Conservation (phyloP, 106 monocot genomes). For the Dactylorhiza incarnata region DNA sequence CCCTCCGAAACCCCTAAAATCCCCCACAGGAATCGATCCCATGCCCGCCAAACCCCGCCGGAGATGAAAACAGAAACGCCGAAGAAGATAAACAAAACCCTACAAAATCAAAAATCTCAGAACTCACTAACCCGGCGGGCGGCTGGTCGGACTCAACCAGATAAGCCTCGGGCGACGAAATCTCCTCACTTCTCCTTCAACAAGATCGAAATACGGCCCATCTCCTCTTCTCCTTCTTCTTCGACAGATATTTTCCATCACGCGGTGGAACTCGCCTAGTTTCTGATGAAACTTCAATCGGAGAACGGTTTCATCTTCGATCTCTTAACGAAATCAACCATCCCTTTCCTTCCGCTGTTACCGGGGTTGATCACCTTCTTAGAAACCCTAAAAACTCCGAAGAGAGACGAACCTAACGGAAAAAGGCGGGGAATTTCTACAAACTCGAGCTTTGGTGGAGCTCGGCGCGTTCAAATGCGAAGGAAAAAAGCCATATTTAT, state of each 20-base stretch:
- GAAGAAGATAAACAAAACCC: background rate
- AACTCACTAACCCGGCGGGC: constrained; percentile 19
- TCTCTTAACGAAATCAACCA: constrained; percentile 20
- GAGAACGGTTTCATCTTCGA: constrained; percentile 12
- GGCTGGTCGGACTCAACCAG: constrained; percentile 20
- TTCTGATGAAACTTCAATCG: background rate
- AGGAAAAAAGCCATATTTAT: background rate
- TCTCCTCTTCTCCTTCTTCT: constrained; percentile 5
- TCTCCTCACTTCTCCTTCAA: constrained; percentile 11
- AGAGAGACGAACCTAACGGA: background rate
- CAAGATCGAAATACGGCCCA: constrained; percentile 4
- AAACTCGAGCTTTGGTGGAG: background rate
- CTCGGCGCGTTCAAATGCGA: background rate
- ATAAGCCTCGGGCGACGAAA: constrained; percentile 11
- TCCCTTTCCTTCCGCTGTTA: background rate
- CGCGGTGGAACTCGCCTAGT: background rate
- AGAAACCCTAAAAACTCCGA: background rate
- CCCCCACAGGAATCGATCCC: constrained; percentile 26
- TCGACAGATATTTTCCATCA: constrained; percentile 6
- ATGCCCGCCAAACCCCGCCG: background rate
- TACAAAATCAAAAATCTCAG: background rate
- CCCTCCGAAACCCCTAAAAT: constrained; percentile 7
- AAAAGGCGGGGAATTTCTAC: background rate
- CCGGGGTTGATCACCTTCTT: background rate
- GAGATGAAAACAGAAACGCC: background rate